Evolutionary conservation across 345 rosid genomes (phyloP).

Genomic region (Eucalyptus sp.): DNA sequence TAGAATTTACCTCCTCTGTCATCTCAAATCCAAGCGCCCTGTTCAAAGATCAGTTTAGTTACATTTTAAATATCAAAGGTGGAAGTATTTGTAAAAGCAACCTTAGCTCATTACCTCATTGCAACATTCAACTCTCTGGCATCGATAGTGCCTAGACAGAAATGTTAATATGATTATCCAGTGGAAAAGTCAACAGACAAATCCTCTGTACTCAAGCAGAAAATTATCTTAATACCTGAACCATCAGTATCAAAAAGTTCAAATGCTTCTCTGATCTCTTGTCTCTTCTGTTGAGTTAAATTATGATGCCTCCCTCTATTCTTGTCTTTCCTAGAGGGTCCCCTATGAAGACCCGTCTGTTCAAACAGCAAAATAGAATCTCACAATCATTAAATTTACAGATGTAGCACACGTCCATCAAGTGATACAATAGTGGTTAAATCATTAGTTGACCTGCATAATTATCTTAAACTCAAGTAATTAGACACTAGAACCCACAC

Average conservation of each 20-base stretch:
- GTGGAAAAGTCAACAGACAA: not conserved
- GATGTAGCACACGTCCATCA: not conserved
- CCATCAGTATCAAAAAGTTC: conserved; percentile 93
- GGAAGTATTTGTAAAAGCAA: not conserved
- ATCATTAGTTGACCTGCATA: not conserved
- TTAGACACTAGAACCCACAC: not conserved
- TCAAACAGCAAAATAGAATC: not conserved
- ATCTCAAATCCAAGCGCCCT: conserved; percentile 99
- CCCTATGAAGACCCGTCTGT: conserved; percentile 44
- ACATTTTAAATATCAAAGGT: not conserved
- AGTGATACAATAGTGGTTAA: not conserved
- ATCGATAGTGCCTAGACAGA: conserved; percentile 73
- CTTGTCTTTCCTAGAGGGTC: conserved; percentile 50
- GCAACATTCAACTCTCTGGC: conserved; percentile 96
- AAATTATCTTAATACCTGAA: conserved; percentile 34
- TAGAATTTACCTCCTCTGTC: conserved; percentile 68
- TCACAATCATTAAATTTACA: not conserved
- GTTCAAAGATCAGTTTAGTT: conserved; percentile 4
- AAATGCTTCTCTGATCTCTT: conserved; percentile 92
- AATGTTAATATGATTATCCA: not conserved
- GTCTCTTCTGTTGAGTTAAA: conserved; percentile 58
- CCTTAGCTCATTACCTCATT: conserved; percentile 52
- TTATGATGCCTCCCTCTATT: conserved; percentile 68
- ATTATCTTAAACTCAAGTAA: not conserved
- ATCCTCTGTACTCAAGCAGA: not conserved